Percentiles rank a stretch among this genome's conserved stretches.
Evolutionary conservation across 495 filamentous ascomycete species (phyloP).

Genomic region (Haplographium delicatum): DNA sequence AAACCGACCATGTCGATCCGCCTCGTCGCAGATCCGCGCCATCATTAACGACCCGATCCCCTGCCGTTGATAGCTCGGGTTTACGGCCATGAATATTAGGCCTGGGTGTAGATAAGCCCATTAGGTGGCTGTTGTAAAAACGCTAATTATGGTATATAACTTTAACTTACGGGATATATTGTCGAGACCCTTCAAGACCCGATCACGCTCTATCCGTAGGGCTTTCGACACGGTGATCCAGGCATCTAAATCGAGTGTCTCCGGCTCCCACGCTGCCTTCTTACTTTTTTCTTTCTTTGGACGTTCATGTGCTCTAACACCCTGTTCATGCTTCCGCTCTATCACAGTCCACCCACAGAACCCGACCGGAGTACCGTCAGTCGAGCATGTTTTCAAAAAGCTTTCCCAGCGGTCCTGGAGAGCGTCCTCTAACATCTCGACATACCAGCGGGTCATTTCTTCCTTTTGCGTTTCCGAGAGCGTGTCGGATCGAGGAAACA

Average conservation of each 20-base stretch:
- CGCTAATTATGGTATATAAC: too few species aligned
- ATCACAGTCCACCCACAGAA: background rate
- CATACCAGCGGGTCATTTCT: background rate
- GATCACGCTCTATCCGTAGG: background rate
- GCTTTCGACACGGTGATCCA: background rate
- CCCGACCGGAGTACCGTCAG: background rate
- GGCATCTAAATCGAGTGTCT: background rate
- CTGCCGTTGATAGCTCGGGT: background rate
- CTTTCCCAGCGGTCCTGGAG: background rate
- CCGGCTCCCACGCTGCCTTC: background rate
- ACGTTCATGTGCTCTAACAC: background rate
- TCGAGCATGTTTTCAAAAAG: background rate
- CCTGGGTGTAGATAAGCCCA: background rate
- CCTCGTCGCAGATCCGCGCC: background rate
- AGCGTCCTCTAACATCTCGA: background rate
- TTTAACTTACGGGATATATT: background rate
- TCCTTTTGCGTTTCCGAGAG: background rate
- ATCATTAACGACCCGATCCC: background rate
- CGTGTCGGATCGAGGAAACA: background rate
- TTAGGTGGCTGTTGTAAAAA: background rate
- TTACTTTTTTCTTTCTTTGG: background rate
- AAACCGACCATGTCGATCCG: background rate
- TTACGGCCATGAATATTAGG: background rate
- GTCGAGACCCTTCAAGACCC: background rate
- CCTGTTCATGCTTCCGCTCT: background rate